A percentile compares a stretch with the other conserved stretches of the same genome.
Evolutionary conservation across 1,284 basidiomycete genomes (phyloP).

Genomic region (Paramarasmius palmivorus): DNA sequence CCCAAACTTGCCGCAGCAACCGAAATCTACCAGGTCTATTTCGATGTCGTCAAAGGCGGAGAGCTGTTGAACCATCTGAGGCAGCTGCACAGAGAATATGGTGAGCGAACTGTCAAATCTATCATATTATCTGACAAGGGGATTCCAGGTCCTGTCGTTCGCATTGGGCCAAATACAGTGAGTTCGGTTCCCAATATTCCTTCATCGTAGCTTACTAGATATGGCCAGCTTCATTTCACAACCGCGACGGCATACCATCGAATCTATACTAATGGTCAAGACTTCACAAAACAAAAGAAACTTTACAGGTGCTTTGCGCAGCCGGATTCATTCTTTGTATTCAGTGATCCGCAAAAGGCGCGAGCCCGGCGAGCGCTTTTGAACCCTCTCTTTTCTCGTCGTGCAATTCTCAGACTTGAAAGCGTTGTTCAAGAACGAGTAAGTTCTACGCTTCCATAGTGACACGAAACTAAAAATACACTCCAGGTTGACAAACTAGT

Average conservation of each 20-base stretch:
- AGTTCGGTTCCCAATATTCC: not conserved
- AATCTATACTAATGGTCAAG: slow-evolving; percentile 20
- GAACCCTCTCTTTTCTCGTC: slow-evolving; percentile 25
- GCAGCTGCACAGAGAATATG: slow-evolving; percentile 22
- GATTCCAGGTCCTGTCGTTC: slow-evolving; percentile 5
- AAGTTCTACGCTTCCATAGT: slow-evolving; percentile 3
- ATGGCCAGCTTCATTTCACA: slow-evolving; percentile 11
- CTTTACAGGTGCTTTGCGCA: slow-evolving; percentile 19
- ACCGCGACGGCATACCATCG: slow-evolving; percentile 6
- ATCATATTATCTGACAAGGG: not conserved
- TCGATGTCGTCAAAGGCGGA: slow-evolving; percentile 21
- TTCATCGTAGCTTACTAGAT: not conserved
- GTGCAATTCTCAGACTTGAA: slow-evolving; percentile 24
- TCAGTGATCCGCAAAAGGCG: slow-evolving; percentile 17
- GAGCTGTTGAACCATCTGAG: slow-evolving; percentile 22
- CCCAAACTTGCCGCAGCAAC: slow-evolving; percentile 24
- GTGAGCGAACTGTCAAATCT: not conserved
- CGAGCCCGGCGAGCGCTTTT: slow-evolving; percentile 23
- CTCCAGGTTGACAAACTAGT: not conserved
- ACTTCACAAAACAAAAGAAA: slow-evolving; percentile 22
- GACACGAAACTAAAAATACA: slow-evolving; percentile 11
- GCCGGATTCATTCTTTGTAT: slow-evolving; percentile 18
- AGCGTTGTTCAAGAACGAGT: slow-evolving; percentile 21
- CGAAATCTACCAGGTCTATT: slow-evolving; percentile 22
- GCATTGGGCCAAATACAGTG: slow-evolving; percentile 11